Conservation (phyloP, 2,329 filamentous ascomycete genomes). For the Fusarium chuoi region DNA sequence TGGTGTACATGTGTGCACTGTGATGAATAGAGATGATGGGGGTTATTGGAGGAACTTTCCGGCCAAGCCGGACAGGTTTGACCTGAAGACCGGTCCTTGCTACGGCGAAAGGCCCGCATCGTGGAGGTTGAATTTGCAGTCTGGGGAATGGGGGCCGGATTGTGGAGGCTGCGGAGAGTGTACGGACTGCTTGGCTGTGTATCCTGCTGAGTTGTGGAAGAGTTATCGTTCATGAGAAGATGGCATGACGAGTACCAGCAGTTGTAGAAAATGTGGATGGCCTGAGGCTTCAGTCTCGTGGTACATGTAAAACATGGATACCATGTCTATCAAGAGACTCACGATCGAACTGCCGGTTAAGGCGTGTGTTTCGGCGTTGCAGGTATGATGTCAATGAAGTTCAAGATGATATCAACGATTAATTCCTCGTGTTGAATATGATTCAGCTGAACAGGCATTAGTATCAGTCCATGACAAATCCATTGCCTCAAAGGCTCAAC, state of each 20-base stretch:
- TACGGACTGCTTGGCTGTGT: constrained; percentile 16
- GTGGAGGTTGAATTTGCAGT: constrained; percentile 6
- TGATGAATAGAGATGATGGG: constrained; percentile 21
- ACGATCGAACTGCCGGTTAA: background rate
- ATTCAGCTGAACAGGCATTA: background rate
- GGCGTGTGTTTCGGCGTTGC: background rate
- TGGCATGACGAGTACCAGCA: no score
- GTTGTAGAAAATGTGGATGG: background rate
- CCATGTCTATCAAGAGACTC: background rate
- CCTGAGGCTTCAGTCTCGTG: background rate
- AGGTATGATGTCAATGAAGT: no score
- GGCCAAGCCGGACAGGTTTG: constrained; percentile 19
- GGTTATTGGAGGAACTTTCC: constrained; percentile 28
- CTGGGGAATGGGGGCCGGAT: constrained; percentile 21
- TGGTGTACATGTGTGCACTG: constrained; percentile 19
- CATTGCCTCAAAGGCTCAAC: background rate
- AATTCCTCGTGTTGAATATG: no score
- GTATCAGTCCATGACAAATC: background rate
- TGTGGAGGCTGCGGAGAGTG: constrained; percentile 32
- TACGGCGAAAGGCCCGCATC: constrained; percentile 17
- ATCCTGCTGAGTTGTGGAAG: constrained; percentile 26
- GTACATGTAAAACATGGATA: background rate
- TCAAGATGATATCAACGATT: background rate
- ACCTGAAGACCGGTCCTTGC: constrained; percentile 18
- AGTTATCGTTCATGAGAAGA: background rate